A percentile compares a stretch with the other conserved stretches of the same genome.
phyloP scores from a whole-genome alignment of 805 yeast genomes.

The Wickerhamiella kazuoi region DNA sequence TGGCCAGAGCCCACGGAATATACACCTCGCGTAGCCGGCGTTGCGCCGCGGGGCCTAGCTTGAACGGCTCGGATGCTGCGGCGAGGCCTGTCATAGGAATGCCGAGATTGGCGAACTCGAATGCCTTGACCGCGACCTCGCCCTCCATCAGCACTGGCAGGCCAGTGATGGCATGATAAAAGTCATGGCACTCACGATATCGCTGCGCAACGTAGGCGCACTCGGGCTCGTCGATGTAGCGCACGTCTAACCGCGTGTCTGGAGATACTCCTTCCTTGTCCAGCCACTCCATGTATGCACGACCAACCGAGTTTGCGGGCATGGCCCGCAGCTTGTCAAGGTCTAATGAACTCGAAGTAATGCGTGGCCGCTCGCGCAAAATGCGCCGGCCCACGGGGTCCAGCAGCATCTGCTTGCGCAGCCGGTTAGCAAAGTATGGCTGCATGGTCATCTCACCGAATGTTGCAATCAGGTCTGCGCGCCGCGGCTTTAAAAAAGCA shows the following conservation, averaged over 20 bases:
- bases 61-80: slow-evolving; percentile 72
- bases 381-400: slow-evolving; percentile 65
- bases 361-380: slow-evolving; percentile 62
- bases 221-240: slow-evolving; percentile 74
- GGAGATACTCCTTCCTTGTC: slow-evolving; percentile 80
- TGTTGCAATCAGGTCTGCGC: slow-evolving; percentile 25
- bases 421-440: slow-evolving; percentile 39
- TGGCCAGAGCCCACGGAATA: slow-evolving; percentile 71
- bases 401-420: slow-evolving; percentile 57
- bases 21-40: slow-evolving; percentile 42
- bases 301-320: slow-evolving; percentile 60
- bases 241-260: slow-evolving; percentile 79
- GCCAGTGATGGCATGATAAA: slow-evolving; percentile 82
- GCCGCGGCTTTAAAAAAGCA: slow-evolving; percentile 31
- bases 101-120: slow-evolving; percentile 82
- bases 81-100: slow-evolving; percentile 94
- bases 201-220: slow-evolving; percentile 85
- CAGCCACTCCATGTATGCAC: slow-evolving; percentile 65
- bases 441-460: slow-evolving; percentile 80
- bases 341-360: slow-evolving; percentile 55
- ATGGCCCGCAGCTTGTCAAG: slow-evolving; percentile 38
- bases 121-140: slow-evolving; percentile 83
- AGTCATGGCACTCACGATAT: slow-evolving; percentile 93
- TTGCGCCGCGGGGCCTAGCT: slow-evolving; percentile 47
- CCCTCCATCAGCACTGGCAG: slow-evolving; percentile 87